Evolutionary conservation across 108 stramenopile species (phyloP).

Genomic region (Fistulifera pelliculosa): DNA sequence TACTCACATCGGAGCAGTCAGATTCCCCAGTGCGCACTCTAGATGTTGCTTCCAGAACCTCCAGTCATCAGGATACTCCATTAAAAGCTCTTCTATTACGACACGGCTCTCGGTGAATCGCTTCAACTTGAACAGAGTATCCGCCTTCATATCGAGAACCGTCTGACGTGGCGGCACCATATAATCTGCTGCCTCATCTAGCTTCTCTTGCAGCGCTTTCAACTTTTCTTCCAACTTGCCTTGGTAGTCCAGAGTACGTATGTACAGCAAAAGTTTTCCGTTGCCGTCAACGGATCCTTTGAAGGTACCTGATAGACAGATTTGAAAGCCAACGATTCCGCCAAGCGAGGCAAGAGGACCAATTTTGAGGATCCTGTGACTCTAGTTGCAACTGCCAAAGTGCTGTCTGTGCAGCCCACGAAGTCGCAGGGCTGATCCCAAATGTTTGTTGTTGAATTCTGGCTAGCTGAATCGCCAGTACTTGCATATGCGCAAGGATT

Average conservation of each 20-base stretch:
- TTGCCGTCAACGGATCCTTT: slow-evolving; percentile 12
- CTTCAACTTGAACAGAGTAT: slow-evolving; percentile 22
- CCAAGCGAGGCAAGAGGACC: slow-evolving; percentile 55
- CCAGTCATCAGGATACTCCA: slow-evolving; percentile 59
- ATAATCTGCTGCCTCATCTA: background rate
- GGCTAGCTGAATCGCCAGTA: slow-evolving; percentile 29
- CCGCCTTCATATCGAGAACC: slow-evolving; percentile 21
- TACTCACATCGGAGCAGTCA: background rate
- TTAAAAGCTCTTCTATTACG: slow-evolving; percentile 40
- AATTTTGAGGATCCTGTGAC: slow-evolving; percentile 11
- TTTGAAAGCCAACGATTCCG: slow-evolving; percentile 50
- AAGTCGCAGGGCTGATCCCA: slow-evolving; percentile 17
- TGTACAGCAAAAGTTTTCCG: slow-evolving; percentile 47
- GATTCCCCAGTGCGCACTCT: background rate
- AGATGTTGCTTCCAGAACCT: slow-evolving; percentile 59
- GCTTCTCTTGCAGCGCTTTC: slow-evolving; percentile 23
- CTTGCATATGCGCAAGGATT: slow-evolving; percentile 31
- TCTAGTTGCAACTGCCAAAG: slow-evolving; percentile 40
- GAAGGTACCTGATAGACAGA: slow-evolving; percentile 13
- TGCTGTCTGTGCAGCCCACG: slow-evolving; percentile 36
- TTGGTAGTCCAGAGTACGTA: slow-evolving; percentile 43
- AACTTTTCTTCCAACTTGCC: slow-evolving; percentile 49
- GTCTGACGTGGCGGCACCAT: slow-evolving; percentile 7
- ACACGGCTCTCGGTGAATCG: slow-evolving; percentile 28
- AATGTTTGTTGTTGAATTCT: slow-evolving; percentile 11